phyloP scores from a whole-genome alignment of 768 basidiomycete species.

The Leccinum olivaceopallidum region DNA sequence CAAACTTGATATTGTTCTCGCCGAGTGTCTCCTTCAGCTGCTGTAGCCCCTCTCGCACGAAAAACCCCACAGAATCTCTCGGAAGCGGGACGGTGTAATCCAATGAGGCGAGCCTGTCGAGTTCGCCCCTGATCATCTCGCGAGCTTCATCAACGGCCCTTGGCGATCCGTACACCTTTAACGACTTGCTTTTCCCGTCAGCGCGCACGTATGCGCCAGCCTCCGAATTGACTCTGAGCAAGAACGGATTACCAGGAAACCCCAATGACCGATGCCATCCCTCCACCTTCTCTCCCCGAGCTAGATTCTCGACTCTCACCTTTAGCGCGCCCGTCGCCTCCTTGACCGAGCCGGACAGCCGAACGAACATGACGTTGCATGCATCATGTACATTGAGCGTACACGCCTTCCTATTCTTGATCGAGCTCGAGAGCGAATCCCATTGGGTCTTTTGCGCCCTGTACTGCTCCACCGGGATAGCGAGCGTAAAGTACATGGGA shows the following conservation, averaged over 20 bases:
- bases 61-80: conserved; percentile 45
- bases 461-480: conserved; percentile 50
- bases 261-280: conserved; percentile 53
- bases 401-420: conserved; percentile 39
- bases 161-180: conserved; percentile 46
- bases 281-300: conserved; percentile 48
- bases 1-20: conserved; percentile 39
- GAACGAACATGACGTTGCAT: conserved; percentile 37
- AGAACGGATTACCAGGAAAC: conserved; percentile 30
- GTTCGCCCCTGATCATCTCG: conserved; percentile 45
- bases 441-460: conserved; percentile 50
- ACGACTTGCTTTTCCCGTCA: conserved; percentile 44
- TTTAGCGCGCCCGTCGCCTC: conserved; percentile 56
- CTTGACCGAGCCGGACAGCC: conserved; percentile 51
- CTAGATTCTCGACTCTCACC: conserved; percentile 55
- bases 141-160: conserved; percentile 35
- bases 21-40: conserved; percentile 46
- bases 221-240: conserved; percentile 34
- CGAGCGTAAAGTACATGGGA: conserved; percentile 51
- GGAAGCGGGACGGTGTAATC: conserved; percentile 29
- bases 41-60: conserved; percentile 50
- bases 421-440: conserved; percentile 42
- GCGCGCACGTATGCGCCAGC: conserved; percentile 41
- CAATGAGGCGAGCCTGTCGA: conserved; percentile 42
- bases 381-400: conserved; percentile 32